Evolutionary conservation across 495 filamentous ascomycete genomes (phyloP).

Genomic region (Xylaria curta): DNA sequence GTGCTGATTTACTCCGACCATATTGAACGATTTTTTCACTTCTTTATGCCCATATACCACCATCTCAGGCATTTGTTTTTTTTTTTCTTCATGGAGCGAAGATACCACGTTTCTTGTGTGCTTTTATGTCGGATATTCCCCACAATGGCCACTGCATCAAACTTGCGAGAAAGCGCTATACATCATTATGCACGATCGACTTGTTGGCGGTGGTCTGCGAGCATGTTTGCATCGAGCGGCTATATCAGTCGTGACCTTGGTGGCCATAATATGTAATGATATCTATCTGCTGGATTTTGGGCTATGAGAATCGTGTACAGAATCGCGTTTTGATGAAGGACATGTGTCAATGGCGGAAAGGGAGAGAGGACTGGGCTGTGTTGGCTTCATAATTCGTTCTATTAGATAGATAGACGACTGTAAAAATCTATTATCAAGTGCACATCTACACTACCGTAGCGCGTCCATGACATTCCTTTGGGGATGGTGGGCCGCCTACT

Average conservation of each 20-base stretch:
- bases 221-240: background rate
- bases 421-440: constrained; percentile 1
- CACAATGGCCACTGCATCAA: constrained; percentile 18
- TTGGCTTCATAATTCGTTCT: constrained; percentile 14
- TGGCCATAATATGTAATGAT: constrained; percentile 24
- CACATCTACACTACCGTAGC: background rate
- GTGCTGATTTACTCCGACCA: constrained; percentile 7
- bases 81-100: constrained; percentile 7
- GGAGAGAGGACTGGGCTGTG: background rate
- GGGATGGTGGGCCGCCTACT: no score
- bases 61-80: constrained; percentile 26
- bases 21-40: constrained; percentile 15
- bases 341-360: background rate
- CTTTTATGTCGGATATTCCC: constrained; percentile 8
- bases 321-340: background rate
- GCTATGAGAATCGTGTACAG: constrained; percentile 13
- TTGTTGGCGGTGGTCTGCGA: constrained; percentile 8
- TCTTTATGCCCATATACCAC: constrained; percentile 20
- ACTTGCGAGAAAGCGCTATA: constrained; percentile 12
- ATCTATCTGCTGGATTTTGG: constrained; percentile 11
- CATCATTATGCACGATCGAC: constrained; percentile 11
- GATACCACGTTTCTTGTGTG: constrained; percentile 28
- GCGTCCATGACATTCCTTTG: no score
- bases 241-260: constrained; percentile 8
- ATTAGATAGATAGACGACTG: background rate